Base-by-base conservation (phyloP, 2,329 filamentous ascomycete genomes). In the Nectriaceae sp. region DNA sequence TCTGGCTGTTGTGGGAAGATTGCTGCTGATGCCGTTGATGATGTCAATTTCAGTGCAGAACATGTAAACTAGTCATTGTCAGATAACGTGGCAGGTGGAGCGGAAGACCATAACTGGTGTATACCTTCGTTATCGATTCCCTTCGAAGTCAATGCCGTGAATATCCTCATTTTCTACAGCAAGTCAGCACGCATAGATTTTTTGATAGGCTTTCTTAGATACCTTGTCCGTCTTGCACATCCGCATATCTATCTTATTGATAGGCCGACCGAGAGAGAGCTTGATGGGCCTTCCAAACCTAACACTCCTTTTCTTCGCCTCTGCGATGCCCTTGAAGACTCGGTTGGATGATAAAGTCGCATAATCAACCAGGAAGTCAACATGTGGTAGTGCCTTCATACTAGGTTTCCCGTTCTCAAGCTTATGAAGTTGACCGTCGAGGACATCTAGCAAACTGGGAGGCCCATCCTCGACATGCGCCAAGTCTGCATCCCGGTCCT, bases 251-350 rank as follows among this genome's bases (percentile, higher is more conserved):
- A 80, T 67, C 49, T 64, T 80, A 62, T 57, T 80, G 57, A 71
- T 73, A 55, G 62, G 79, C 53, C 62, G 60, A 1, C 70, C 71
- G 10, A 79, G 50, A 2, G 71, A 68, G 4, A 84, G 59, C 42
- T 68, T 73, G 3, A 76, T 71, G 3, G 78, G 70, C 24, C 77
- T 76, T 3, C 85, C 85, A 57, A 90, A 85, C 4, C 85, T 73
- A 11, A 91, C 85, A 47, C 83, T 86, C 46, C 85, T 74, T 60
- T 82, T 77, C 69, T 90, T 80, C 5, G 85, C 81, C 67, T 87
- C 81, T 53, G 89, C 84, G 64, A 91, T 84, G 49, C 84, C 76
- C 45, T 80, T 69, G 59, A 90, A 89, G 2, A 90, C 76, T 6
- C 68, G 69, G n/a, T 75, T 76, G 10, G 84, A 82, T 60, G 84